These are phyloP conservation scores for Parietaria judaica DNA, from an alignment of 306 rosid genomes.

Conservation along the genomic window DNA sequence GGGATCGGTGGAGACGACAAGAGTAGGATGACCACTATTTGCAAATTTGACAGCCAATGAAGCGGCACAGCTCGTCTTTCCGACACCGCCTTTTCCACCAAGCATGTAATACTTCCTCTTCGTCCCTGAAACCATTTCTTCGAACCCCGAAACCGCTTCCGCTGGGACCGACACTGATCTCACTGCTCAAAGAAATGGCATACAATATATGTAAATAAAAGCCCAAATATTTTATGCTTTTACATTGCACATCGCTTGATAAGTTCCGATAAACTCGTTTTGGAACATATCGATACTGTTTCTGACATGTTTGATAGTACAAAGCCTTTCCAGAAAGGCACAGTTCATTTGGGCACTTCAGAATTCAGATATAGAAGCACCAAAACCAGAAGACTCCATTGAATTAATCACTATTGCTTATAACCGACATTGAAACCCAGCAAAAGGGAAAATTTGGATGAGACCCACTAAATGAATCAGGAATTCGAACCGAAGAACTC, in stretches of 20 bases:
- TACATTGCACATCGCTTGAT: not conserved
- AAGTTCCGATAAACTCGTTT: not conserved
- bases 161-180: constrained; percentile 72
- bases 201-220: not conserved
- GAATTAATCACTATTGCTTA: not conserved
- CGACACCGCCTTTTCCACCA: constrained; percentile 96
- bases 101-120: constrained; percentile 75
- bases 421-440: no score
- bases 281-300: no score
- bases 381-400: not conserved
- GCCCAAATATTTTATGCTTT: not conserved
- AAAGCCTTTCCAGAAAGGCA: no score
- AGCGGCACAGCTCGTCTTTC: constrained; percentile 92
- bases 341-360: no score
- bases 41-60: constrained; percentile 91
- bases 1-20: constrained; percentile 96
- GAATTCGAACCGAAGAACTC: not conserved
- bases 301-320: no score
- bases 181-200: constrained; percentile 35
- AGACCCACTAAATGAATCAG: no score
- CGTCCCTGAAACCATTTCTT: constrained; percentile 72
- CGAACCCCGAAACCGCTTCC: constrained; percentile 70
- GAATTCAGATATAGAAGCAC: not conserved
- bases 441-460: no score
- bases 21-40: constrained; percentile 91